Percentiles rank a stretch among this genome's conserved stretches.
phyloP scores from a whole-genome alignment of 805 yeast genomes.

The Zygosaccharomyces rouxii region DNA sequence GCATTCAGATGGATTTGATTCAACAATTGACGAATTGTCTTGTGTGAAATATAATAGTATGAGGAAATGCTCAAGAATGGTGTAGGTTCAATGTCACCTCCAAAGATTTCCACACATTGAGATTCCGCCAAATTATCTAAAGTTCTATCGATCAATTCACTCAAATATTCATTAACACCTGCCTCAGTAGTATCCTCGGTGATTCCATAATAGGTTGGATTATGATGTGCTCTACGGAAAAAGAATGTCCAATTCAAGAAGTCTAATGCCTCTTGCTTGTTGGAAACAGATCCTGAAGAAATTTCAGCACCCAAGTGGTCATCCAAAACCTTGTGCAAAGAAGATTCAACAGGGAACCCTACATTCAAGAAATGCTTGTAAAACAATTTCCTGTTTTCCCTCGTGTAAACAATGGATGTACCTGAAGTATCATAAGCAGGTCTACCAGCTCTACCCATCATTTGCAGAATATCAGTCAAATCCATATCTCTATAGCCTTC shows the following conservation, averaged over 20 bases:
- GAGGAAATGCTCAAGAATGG: conserved; percentile 83
- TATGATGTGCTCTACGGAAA: conserved; percentile 88
- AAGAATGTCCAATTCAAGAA: conserved; percentile 96
- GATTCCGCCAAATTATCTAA: conserved; percentile 66
- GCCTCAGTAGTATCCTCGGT: conserved; percentile 55
- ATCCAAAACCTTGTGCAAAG: conserved; percentile 67
- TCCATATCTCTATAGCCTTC: conserved; percentile 95
- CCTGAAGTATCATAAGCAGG: conserved; percentile 94
- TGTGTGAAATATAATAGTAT: conserved; percentile 88
- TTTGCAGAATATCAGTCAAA: conserved; percentile 92
- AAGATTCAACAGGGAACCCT: conserved; percentile 94
- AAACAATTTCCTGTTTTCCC: conserved; percentile 76
- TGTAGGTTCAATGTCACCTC: conserved; percentile 56
- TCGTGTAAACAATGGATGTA: conserved; percentile 85
- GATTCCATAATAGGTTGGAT: conserved; percentile 88
- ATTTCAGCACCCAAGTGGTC: conserved; percentile 97
- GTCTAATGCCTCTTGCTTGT: conserved; percentile 85
- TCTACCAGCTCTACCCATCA: conserved; percentile 99
- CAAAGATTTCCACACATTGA: conserved; percentile 53
- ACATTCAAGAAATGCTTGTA: conserved; percentile 82
- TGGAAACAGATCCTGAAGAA: conserved; percentile 87
- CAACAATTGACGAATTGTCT: conserved; percentile 70
- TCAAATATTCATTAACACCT: conserved; percentile 56
- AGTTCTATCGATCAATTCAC: conserved; percentile 63
- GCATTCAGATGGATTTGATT: conserved; percentile 42